Conservation (phyloP, 352 stramenopile genomes). For the Globisporangium echinulatum region DNA sequence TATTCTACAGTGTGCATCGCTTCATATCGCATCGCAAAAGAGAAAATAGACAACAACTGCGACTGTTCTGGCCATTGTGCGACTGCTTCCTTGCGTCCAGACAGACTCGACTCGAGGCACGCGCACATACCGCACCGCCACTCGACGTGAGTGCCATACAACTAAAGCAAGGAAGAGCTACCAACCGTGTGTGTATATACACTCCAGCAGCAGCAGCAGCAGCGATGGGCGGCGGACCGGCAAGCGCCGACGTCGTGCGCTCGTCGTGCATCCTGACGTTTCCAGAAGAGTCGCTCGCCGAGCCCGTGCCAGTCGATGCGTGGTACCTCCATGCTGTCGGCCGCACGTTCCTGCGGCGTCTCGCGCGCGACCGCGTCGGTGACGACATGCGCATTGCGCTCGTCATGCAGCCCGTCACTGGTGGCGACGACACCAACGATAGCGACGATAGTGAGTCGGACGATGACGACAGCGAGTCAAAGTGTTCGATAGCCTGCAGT, state of each 20-base stretch:
- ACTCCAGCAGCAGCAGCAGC: not conserved
- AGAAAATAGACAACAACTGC: too few species aligned
- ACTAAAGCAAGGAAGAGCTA: too few species aligned
- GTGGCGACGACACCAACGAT: constrained; percentile 5
- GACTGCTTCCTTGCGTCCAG: too few species aligned
- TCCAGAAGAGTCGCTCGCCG: constrained; percentile 51
- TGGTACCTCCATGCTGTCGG: constrained; percentile 77
- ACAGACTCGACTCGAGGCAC: too few species aligned
- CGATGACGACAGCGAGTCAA: too few species aligned
- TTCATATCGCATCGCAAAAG: too few species aligned
- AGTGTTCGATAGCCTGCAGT: too few species aligned
- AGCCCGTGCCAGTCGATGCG: constrained; percentile 76
- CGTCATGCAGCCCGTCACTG: constrained; percentile 38
- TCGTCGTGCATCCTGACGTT: constrained; percentile 82
- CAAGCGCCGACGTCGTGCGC: constrained; percentile 66
- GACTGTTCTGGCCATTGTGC: too few species aligned
- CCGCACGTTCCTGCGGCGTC: constrained; percentile 57
- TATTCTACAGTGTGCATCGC: too few species aligned
- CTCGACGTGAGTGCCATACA: too few species aligned
- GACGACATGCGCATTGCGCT: constrained; percentile 50
- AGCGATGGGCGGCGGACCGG: constrained; percentile 64
- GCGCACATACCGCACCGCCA: too few species aligned
- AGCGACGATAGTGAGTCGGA: not conserved
- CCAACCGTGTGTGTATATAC: not conserved
- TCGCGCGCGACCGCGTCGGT: constrained; percentile 65